Evolutionary conservation across 1,284 basidiomycete genomes (phyloP), one percentile per base, ranked within the genome.

Genomic region (Ganoderma multipileum): DNA sequence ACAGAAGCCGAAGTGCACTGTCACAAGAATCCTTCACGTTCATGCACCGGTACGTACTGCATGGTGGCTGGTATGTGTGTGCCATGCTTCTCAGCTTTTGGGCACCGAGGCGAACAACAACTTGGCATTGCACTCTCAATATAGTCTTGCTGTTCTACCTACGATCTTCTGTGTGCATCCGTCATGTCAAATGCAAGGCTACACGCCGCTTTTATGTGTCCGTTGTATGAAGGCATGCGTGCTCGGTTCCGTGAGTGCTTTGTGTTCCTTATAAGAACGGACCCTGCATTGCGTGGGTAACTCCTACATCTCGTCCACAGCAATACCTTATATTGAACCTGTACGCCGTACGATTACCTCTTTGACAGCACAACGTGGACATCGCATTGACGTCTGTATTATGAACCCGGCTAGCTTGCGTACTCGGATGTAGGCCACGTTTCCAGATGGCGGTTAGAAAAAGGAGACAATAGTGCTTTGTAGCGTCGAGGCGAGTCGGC

Each of bases 331-430:
- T 3, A 55, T 23, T 20, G 1, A 3, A 18, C 14, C 8, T 44
- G 42, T 16, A 47, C 20, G 55, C 33, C 18, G 55, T 38, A 36
- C 55, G 30, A 16, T 58, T 58, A 58, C 33, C 36, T 58, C n/a
- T 23, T 58, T 58, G 26, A 52, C 47, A 52, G 55, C 30, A 9
- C 33, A 58, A 58, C 55, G 33, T 58, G 55, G 33, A 28, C n/a
- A n/a, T 20, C 55, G 33, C 55, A 38, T 58, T 68, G 68, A 68
- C 68, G 68, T 66, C 55, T 52, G 18, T 58, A 60, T 69, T 69
- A 69, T 66, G 42, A 59, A 65, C 5, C 16, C 42, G 39, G 6
- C 20, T 54, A 54, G 36, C 9, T 38, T 30, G n/a, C 30, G 61
- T 60, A 52, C 38, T 60, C 38, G 68, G 30, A 28, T 61, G 5